Conservation (phyloP, 768 basidiomycete species). For the Imleria badia region DNA sequence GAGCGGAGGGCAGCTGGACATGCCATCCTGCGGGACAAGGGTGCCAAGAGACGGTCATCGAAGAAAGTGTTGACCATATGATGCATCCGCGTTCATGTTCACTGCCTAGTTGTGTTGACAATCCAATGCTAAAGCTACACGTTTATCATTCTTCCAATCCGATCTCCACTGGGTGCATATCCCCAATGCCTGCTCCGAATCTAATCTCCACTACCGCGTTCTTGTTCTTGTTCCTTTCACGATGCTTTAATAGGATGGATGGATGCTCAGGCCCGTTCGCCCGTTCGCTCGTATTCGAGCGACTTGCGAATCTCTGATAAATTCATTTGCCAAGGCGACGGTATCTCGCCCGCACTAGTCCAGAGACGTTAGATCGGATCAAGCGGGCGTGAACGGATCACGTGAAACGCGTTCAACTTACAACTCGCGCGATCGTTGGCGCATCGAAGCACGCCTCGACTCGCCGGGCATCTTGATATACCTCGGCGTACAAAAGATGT, state of each 20-base stretch:
- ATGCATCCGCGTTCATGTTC: not conserved
- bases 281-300: constrained; percentile 25
- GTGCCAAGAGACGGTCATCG: constrained; percentile 1
- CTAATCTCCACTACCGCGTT: no score
- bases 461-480: constrained; percentile 53
- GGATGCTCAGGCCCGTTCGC: constrained; percentile 14
- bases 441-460: constrained; percentile 17
- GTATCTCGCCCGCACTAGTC: constrained; percentile 23
- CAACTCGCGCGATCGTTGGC: constrained; percentile 28
- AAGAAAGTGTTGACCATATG: constrained; percentile 12
- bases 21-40: constrained; percentile 23
- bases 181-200: no score
- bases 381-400: no score
- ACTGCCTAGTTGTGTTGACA: constrained; percentile 6
- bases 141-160: not conserved
- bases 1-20: constrained; percentile 26
- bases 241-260: not conserved
- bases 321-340: constrained; percentile 30
- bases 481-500: constrained; percentile 53
- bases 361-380: constrained; percentile 6
- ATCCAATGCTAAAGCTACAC: constrained; percentile 25
- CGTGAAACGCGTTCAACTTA: constrained; percentile 12
- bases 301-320: constrained; percentile 34
- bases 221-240: no score
- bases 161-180: no score